phyloP scores from a whole-genome alignment of 495 filamentous ascomycete genomes.

The Tuber brumale region DNA sequence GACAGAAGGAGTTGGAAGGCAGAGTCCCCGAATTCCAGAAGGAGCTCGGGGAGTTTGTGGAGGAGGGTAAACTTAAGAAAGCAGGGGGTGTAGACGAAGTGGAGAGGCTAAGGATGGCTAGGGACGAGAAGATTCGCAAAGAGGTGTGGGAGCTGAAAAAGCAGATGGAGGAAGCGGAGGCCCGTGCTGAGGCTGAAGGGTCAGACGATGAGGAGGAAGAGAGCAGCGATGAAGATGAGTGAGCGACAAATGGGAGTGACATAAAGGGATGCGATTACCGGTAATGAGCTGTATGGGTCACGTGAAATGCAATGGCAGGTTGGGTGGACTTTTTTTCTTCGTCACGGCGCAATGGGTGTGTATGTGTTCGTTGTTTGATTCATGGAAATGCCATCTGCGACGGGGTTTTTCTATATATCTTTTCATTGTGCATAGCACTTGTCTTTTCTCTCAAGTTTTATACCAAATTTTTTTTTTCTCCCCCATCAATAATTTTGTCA shows the following conservation, averaged over 20 bases:
- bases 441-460: background rate
- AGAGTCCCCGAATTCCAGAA: slow-evolving; percentile 76
- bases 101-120: slow-evolving; percentile 72
- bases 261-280: slow-evolving; percentile 6
- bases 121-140: slow-evolving; percentile 78
- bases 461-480: background rate
- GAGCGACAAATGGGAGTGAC: background rate
- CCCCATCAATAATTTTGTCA: background rate
- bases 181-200: slow-evolving; percentile 29
- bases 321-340: slow-evolving; percentile 17
- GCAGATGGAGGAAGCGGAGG: slow-evolving; percentile 40
- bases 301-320: background rate
- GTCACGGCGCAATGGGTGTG: slow-evolving; percentile 18
- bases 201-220: slow-evolving; percentile 31
- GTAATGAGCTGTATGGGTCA: background rate
- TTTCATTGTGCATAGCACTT: slow-evolving; percentile 3
- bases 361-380: slow-evolving; percentile 16
- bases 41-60: slow-evolving; percentile 80
- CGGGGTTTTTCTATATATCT: slow-evolving; percentile 17
- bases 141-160: slow-evolving; percentile 76
- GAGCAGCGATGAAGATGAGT: slow-evolving; percentile 14
- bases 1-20: slow-evolving; percentile 78
- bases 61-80: slow-evolving; percentile 91
- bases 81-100: slow-evolving; percentile 89
- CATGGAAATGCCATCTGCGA: slow-evolving; percentile 20